Percentiles rank a stretch among this genome's conserved stretches.
These are phyloP conservation scores for Lasiodiplodia sp. DNA, from an alignment of 2,329 filamentous ascomycete species.

Conservation along the genomic window DNA sequence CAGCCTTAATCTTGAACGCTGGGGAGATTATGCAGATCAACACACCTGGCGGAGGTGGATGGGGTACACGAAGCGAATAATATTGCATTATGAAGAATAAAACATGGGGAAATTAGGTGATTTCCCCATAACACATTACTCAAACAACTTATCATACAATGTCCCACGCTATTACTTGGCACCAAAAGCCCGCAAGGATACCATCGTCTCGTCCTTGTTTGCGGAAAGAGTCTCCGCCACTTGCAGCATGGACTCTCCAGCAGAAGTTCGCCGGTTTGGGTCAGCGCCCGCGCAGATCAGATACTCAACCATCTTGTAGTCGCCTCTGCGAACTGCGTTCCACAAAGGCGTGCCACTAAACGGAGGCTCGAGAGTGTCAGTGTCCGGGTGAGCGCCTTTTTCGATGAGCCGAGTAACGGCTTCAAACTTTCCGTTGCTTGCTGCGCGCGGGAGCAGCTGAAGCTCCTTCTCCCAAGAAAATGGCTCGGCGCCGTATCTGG, in stretches of 20 bases:
- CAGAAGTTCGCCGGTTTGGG: background rate
- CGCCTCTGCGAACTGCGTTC: background rate
- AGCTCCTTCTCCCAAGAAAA: background rate
- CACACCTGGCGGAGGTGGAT: slow-evolving; percentile 13
- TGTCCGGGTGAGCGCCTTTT: too few species aligned
- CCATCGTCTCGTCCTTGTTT: too few species aligned
- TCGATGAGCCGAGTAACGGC: too few species aligned
- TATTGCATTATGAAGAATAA: too few species aligned
- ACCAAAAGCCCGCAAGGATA: too few species aligned
- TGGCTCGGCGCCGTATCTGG: background rate
- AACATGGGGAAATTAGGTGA: too few species aligned
- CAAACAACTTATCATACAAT: too few species aligned
- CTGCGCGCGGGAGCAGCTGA: background rate
- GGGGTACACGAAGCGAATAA: too few species aligned
- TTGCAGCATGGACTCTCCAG: background rate
- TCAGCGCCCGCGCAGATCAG: background rate
- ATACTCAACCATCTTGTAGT: background rate
- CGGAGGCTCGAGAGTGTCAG: background rate
- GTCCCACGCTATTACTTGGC: too few species aligned
- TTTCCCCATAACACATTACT: too few species aligned
- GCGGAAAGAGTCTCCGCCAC: slow-evolving; percentile 13
- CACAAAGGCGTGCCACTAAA: background rate
- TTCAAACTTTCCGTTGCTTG: too few species aligned
- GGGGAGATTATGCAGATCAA: slow-evolving; percentile 24
- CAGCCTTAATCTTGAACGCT: slow-evolving; percentile 4